phyloP scores from a whole-genome alignment of 345 rosid species.

The Eutrema heterophyllum region DNA sequence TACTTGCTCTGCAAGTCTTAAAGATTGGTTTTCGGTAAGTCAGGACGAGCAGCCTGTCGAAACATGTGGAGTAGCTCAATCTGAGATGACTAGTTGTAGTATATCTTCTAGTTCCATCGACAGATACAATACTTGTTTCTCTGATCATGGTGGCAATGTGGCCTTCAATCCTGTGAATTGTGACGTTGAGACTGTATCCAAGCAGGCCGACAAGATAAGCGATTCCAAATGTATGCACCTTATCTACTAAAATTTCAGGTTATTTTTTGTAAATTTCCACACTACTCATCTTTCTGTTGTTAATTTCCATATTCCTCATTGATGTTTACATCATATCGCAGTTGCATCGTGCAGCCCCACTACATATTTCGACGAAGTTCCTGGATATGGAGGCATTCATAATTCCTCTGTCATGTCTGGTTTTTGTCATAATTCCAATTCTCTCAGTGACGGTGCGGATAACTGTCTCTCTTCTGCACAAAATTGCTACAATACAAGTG shows the following conservation, averaged over 20 bases:
- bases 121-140: constrained; percentile 27
- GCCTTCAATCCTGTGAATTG: constrained; percentile 12
- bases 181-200: constrained; percentile 27
- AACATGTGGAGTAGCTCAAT: constrained; percentile 34
- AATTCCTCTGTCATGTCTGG: constrained; percentile 29
- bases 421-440: constrained; percentile 35
- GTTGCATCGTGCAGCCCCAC: constrained; percentile 34
- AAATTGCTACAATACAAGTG: constrained; percentile 28
- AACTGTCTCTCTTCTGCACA: constrained; percentile 29
- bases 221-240: constrained; percentile 39
- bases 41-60: constrained; percentile 30
- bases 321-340: constrained; percentile 30
- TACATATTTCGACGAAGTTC: constrained; percentile 14
- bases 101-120: constrained; percentile 41
- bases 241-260: constrained; percentile 10
- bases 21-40: constrained; percentile 32
- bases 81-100: constrained; percentile 43
- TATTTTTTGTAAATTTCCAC: neutral
- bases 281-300: neutral
- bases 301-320: constrained; percentile 19
- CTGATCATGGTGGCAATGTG: constrained; percentile 30
- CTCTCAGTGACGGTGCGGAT: constrained; percentile 31
- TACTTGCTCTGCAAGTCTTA: constrained; percentile 40
- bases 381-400: constrained; percentile 25
- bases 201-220: constrained; percentile 14